Evolutionary conservation across 202 grass and related monocot species (phyloP).

Genomic region (Saccharum hybrid): DNA sequence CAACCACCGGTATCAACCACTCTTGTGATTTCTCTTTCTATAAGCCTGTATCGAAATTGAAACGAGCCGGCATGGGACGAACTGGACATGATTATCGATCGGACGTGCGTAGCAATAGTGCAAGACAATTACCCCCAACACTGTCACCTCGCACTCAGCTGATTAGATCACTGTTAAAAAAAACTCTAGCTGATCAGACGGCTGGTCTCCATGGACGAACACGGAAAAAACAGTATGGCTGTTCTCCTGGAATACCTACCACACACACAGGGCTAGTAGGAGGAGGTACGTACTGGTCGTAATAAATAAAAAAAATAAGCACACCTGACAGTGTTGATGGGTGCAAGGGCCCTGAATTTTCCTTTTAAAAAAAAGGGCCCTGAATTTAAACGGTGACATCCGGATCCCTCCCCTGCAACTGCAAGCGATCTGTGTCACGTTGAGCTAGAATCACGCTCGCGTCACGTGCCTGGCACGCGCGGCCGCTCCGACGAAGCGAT

Average conservation of each 20-base stretch:
- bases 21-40: background rate
- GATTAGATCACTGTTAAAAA: no score
- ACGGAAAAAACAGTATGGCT: no score
- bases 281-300: no score
- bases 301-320: no score
- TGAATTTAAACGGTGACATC: background rate
- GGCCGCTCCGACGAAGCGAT: background rate
- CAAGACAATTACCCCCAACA: no score
- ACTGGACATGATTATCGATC: background rate
- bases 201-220: no score
- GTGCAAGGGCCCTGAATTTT: background rate
- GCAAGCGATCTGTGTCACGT: background rate
- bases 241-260: no score
- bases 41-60: background rate
- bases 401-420: background rate
- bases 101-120: background rate
- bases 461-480: background rate
- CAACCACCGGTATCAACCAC: slow-evolving; percentile 1
- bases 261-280: no score
- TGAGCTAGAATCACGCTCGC: background rate
- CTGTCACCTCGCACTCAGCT: background rate
- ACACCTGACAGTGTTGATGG: background rate
- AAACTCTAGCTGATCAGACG: no score
- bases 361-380: no score
- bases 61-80: background rate